These are phyloP conservation scores for Colletotrichum falcatum DNA, from an alignment of 2,329 filamentous ascomycete genomes.

Conservation along the genomic window DNA sequence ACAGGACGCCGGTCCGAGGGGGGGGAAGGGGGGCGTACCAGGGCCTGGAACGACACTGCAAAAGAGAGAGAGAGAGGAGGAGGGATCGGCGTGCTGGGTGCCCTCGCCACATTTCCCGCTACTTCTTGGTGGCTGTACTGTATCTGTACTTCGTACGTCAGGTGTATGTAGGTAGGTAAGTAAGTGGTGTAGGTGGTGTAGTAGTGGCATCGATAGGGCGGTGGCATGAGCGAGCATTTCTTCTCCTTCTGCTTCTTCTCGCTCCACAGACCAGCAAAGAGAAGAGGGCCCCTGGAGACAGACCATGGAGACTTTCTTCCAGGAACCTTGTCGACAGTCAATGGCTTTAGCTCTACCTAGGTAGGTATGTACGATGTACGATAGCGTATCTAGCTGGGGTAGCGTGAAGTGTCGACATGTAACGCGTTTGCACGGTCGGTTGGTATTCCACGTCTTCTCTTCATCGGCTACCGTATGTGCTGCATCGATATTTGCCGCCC, in stretches of 20 bases:
- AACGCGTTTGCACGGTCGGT: constrained; percentile 15
- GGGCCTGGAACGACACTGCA: constrained; percentile 36
- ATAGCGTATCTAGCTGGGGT: no score
- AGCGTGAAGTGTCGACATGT: not conserved
- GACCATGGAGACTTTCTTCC: not conserved
- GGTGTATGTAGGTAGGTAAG: no score
- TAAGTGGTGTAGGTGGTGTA: not conserved
- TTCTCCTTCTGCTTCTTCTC: no score
- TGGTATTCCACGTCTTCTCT: not conserved
- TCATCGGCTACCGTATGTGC: no score
- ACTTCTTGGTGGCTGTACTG: not conserved
- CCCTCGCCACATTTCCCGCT: not conserved
- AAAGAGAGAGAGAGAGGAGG: not conserved
- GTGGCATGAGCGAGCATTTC: not conserved
- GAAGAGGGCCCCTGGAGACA: no score
- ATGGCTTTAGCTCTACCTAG: not conserved
- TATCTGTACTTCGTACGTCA: no score
- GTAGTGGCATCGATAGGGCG: not conserved
- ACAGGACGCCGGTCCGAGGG: constrained; percentile 22
- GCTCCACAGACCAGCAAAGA: not conserved
- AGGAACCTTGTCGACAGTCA: not conserved
- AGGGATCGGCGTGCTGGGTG: constrained; percentile 26
- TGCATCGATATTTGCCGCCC: not conserved
- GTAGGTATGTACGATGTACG: no score
- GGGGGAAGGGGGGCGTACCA: constrained; percentile 15